Conservation (phyloP, 441 rosid species). For the Manihot esculenta region DNA sequence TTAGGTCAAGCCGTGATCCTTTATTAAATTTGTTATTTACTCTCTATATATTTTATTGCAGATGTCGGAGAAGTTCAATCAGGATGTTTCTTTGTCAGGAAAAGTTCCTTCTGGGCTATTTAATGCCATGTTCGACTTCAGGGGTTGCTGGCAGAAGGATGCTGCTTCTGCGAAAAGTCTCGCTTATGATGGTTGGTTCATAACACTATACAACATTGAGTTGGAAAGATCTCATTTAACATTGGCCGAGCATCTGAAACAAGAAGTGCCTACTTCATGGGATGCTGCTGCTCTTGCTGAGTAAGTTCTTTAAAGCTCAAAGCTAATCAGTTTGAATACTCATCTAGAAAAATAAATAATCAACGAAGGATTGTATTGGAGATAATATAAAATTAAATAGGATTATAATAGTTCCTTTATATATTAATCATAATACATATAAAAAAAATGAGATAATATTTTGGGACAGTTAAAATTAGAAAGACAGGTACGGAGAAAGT, state of each 20-base stretch:
- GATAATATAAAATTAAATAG: too few species aligned
- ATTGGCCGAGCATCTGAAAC: conserved; percentile 60
- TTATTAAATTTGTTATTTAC: background rate
- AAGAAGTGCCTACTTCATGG: conserved; percentile 86
- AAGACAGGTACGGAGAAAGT: too few species aligned
- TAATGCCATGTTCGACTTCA: conserved; percentile 74
- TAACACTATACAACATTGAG: conserved; percentile 75
- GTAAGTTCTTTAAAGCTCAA: conserved; percentile 43
- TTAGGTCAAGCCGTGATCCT: too few species aligned
- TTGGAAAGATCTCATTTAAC: conserved; percentile 62
- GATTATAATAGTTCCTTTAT: too few species aligned
- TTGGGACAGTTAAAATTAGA: too few species aligned
- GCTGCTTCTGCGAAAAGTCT: conserved; percentile 57
- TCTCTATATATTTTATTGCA: conserved; percentile 22
- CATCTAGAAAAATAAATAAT: too few species aligned
- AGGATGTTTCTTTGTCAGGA: conserved; percentile 60
- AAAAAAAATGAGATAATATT: too few species aligned
- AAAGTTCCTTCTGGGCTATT: conserved; percentile 84
- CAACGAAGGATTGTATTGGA: too few species aligned
- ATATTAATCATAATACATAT: too few species aligned
- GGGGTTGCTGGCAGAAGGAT: conserved; percentile 76
- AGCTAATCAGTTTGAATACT: background rate
- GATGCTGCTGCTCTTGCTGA: conserved; percentile 83
- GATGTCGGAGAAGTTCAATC: conserved; percentile 97
- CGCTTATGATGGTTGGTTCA: conserved; percentile 90